Evolutionary conservation across 1,284 basidiomycete genomes (phyloP), one percentile per base, ranked within the genome.

Genomic region (Farysia itapuensis): DNA sequence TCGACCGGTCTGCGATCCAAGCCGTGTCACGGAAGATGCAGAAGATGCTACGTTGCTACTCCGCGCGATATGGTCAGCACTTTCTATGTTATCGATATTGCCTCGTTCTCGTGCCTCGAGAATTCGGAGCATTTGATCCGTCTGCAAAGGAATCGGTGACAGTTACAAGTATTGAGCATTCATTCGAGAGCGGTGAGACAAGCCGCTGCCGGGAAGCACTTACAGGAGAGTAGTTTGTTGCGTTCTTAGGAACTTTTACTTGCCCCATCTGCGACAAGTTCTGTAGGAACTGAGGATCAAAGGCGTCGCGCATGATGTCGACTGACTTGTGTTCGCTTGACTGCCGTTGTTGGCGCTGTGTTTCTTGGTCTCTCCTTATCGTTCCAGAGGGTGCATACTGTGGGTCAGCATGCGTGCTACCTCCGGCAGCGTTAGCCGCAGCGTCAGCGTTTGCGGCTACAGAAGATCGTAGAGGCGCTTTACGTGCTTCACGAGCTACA

Each of bases 121-220:
- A 35, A 67, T 67, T 31, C 56, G 45, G 12, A 59, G 48, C 64
- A 67, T 67, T 31, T 58, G 54, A 20, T 63, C 54, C 22, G 44
- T 58, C 57, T 64, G 14, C 15, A n/a, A 28, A 28, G 11, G 26
- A n/a, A 28, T 11, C 9, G 26, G 26, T 11, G 26, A 28, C 9
- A 28, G n/a, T n/a, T 11, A 11, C 11, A n/a, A 28, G 26, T 28
- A n/a, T 9, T 28, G 26, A 28, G 26, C 26, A 28, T 28, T 9
- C 26, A 28, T 9, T 9, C 9, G n/a, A 28, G 26, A 28, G 11
- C 26, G 11, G 9, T n/a, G n/a, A n/a, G n/a, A n/a, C n/a, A n/a
- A n/a, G n/a, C 25, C 25, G n/a, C 25, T 9, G 9, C 25, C 25
- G n/a, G 9, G 25, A n/a, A 13, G 20, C 4, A 43, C 57, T 49